phyloP scores from a whole-genome alignment of 495 filamentous ascomycete genomes.

The Xylaria nigripes region DNA sequence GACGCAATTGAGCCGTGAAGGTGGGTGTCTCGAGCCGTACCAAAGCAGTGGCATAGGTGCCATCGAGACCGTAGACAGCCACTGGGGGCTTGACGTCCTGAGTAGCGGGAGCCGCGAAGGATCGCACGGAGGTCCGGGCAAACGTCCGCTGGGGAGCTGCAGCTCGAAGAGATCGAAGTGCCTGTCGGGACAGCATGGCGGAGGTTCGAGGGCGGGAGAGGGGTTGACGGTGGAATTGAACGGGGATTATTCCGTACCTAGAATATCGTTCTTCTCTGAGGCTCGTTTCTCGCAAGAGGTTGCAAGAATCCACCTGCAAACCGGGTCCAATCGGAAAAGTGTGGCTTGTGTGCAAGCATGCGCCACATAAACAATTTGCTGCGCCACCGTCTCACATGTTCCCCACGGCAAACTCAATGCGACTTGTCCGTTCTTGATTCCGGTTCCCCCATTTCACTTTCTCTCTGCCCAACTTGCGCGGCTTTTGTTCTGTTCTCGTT shows the following conservation, averaged over 20 bases:
- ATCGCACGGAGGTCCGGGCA: constrained; percentile 40
- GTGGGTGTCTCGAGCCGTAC: constrained; percentile 46
- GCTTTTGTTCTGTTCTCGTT: not conserved
- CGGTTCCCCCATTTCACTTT: not conserved
- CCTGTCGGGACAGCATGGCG: constrained; percentile 58
- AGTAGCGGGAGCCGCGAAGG: constrained; percentile 61
- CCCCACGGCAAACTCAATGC: not conserved
- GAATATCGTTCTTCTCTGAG: constrained; percentile 9
- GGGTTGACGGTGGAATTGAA: constrained; percentile 21
- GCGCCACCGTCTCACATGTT: not conserved
- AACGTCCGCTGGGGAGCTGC: constrained; percentile 44
- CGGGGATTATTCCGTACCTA: no score
- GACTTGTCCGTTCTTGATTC: not conserved
- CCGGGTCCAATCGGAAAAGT: constrained; percentile 14
- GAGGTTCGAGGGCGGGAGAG: constrained; percentile 9
- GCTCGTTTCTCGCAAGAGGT: constrained; percentile 16
- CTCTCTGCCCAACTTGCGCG: constrained; percentile 6
- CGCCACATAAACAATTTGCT: constrained; percentile 22
- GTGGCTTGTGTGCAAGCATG: constrained; percentile 7
- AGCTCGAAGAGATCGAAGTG: constrained; percentile 49
- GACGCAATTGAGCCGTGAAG: constrained; percentile 13
- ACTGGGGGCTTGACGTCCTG: constrained; percentile 74
- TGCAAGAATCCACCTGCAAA: constrained; percentile 24
- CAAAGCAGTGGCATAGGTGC: constrained; percentile 95
- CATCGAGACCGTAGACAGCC: constrained; percentile 88